Conservation (phyloP, 2,329 filamentous ascomycete genomes). For the Paecilomyces sp. region DNA sequence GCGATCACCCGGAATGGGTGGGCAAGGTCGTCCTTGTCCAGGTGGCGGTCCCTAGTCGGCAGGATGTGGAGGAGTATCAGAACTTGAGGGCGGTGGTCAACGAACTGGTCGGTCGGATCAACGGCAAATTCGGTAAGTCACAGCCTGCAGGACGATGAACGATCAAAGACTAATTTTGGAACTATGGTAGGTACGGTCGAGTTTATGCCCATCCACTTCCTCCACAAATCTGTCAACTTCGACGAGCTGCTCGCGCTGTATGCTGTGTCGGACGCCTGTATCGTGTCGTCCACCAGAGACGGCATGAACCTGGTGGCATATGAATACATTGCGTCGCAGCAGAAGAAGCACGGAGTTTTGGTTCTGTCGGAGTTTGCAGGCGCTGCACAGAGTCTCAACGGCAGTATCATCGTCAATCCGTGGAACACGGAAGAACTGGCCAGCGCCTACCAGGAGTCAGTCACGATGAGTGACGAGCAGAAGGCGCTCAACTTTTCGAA, state of each 20-base stretch:
- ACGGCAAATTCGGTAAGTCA: constrained; percentile 70
- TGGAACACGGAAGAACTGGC: constrained; percentile 97
- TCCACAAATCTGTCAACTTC: constrained; percentile 88
- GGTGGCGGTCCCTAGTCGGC: constrained; percentile 82
- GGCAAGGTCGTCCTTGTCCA: constrained; percentile 92
- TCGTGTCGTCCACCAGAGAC: constrained; percentile 84
- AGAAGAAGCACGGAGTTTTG: constrained; percentile 80
- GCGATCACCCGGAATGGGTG: constrained; percentile 92
- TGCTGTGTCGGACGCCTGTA: constrained; percentile 77
- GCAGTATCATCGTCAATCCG: constrained; percentile 84
- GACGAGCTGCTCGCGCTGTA: constrained; percentile 90
- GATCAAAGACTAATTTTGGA: background rate
- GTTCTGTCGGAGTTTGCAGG: constrained; percentile 92
- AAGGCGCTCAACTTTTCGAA: constrained; percentile 78
- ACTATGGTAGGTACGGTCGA: constrained; percentile 64
- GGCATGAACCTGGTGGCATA: constrained; percentile 97
- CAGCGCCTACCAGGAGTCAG: constrained; percentile 83
- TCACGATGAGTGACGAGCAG: constrained; percentile 84
- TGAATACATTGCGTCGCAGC: constrained; percentile 90
- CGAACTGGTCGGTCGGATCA: constrained; percentile 89
- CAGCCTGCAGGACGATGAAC: background rate
- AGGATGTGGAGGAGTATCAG: constrained; percentile 94
- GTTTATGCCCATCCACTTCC: constrained; percentile 96
- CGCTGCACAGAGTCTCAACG: constrained; percentile 84
- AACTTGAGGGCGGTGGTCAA: constrained; percentile 90